Evolutionary conservation across 2,329 filamentous ascomycete genomes (phyloP).

Genomic region (Lasiodiplodia sp.): DNA sequence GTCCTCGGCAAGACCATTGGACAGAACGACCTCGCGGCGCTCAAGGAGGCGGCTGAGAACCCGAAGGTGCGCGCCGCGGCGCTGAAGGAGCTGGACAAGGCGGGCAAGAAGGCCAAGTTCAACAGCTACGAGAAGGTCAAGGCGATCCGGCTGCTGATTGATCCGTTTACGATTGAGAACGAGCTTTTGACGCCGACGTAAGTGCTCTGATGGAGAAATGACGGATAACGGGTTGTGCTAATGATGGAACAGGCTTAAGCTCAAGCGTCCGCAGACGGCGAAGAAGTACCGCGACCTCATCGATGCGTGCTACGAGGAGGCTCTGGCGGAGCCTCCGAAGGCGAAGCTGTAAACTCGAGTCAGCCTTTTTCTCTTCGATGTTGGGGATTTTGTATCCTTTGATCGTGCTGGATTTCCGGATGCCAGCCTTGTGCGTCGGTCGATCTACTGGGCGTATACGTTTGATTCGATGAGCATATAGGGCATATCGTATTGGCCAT

Average conservation of each 20-base stretch:
- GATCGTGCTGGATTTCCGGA: background rate
- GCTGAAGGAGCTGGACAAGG: slow-evolving; percentile 77
- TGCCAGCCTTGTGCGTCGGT: background rate
- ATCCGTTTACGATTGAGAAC: slow-evolving; percentile 94
- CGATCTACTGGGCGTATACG: background rate
- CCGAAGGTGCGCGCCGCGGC: slow-evolving; percentile 77
- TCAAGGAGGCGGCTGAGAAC: slow-evolving; percentile 73
- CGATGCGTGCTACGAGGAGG: slow-evolving; percentile 68
- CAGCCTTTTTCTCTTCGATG: background rate
- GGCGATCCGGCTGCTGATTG: slow-evolving; percentile 76
- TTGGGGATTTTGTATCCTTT: background rate
- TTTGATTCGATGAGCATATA: background rate
- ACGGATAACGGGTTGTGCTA: slow-evolving; percentile 31
- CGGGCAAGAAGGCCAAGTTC: slow-evolving; percentile 85
- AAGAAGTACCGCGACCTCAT: slow-evolving; percentile 67
- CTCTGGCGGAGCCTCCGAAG: slow-evolving; percentile 51
- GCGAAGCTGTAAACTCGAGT: slow-evolving; percentile 55
- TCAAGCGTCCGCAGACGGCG: slow-evolving; percentile 73
- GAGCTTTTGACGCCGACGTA: slow-evolving; percentile 88
- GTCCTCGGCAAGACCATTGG: slow-evolving; percentile 73
- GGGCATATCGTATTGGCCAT: background rate
- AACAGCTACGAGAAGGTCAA: slow-evolving; percentile 88
- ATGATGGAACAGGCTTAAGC: slow-evolving; percentile 64
- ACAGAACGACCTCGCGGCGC: slow-evolving; percentile 68
- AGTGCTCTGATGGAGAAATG: slow-evolving; percentile 50